Conservation (phyloP, 2,329 filamentous ascomycete species). For the Zasmidium citrigriseum region DNA sequence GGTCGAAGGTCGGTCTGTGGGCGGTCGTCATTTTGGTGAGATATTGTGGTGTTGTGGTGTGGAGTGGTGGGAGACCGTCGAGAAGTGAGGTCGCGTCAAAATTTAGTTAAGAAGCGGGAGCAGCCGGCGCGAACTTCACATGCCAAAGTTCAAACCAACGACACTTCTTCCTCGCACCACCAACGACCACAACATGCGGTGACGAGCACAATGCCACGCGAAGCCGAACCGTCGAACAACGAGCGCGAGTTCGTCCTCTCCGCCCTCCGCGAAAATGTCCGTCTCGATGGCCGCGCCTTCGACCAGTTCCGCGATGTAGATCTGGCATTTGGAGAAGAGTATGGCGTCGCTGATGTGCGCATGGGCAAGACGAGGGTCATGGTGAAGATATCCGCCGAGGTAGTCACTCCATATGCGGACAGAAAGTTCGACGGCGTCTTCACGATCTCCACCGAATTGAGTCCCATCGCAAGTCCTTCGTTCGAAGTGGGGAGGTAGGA, state of each 20-base stretch:
- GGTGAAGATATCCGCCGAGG: slow-evolving; percentile 83
- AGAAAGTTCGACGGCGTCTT: slow-evolving; percentile 95
- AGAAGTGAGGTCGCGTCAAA: background rate
- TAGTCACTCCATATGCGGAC: slow-evolving; percentile 81
- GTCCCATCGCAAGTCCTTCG: slow-evolving; percentile 85
- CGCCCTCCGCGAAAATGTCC: slow-evolving; percentile 76
- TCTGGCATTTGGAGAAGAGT: slow-evolving; percentile 84
- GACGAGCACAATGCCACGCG: slow-evolving; percentile 72
- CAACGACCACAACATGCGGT: slow-evolving; percentile 4
- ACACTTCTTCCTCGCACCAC: background rate
- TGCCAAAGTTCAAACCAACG: background rate
- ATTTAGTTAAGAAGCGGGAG: background rate
- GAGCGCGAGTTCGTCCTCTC: slow-evolving; percentile 84
- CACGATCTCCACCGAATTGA: slow-evolving; percentile 86
- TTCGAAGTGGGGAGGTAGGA: slow-evolving; percentile 78
- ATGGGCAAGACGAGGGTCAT: slow-evolving; percentile 90
- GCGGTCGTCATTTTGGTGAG: slow-evolving; percentile 53
- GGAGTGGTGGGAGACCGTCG: background rate
- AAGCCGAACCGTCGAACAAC: slow-evolving; percentile 85
- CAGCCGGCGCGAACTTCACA: slow-evolving; percentile 4
- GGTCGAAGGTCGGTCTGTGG: slow-evolving; percentile 92
- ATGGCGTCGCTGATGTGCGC: slow-evolving; percentile 83
- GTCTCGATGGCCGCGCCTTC: slow-evolving; percentile 79
- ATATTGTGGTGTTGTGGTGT: slow-evolving; percentile 1
- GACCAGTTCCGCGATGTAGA: slow-evolving; percentile 78